Evolutionary conservation across 2,329 filamentous ascomycete genomes (phyloP).

Genomic region (Fonsecaea monophora): DNA sequence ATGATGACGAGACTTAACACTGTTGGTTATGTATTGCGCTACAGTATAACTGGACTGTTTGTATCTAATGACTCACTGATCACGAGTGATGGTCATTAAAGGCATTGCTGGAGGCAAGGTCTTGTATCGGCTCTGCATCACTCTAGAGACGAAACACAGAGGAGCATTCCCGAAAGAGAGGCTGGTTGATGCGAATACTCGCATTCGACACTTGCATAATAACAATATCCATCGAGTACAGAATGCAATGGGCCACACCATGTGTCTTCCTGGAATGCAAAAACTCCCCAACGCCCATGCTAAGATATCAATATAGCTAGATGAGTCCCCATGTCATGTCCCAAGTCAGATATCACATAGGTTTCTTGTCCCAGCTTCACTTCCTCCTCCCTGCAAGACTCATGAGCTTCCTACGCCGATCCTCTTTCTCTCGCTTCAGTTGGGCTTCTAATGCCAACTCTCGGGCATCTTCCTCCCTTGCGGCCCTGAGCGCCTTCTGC

Average conservation of each 20-base stretch:
- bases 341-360: slow-evolving; percentile 1
- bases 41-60: not conserved
- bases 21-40: not conserved
- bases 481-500: slow-evolving; percentile 48
- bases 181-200: not conserved
- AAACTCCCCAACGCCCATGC: slow-evolving; percentile 33
- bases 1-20: not conserved
- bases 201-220: not conserved
- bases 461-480: slow-evolving; percentile 55
- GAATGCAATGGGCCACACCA: not conserved
- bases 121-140: not conserved
- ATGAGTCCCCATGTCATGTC: not conserved
- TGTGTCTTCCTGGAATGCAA: slow-evolving; percentile 16
- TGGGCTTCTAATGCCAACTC: slow-evolving; percentile 52
- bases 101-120: not conserved
- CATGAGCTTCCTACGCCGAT: slow-evolving; percentile 52
- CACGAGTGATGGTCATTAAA: not conserved
- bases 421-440: slow-evolving; percentile 56
- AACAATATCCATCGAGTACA: not conserved
- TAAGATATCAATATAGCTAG: slow-evolving; percentile 19
- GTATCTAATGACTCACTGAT: not conserved
- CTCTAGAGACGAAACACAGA: not conserved
- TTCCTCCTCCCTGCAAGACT: slow-evolving; percentile 45
- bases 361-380: slow-evolving; percentile 14
- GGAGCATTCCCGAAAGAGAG: not conserved